Percentiles rank a stretch among this genome's conserved stretches.
Conservation (phyloP, 2,329 filamentous ascomycete genomes). For the Hypoxylon rubiginosum region DNA sequence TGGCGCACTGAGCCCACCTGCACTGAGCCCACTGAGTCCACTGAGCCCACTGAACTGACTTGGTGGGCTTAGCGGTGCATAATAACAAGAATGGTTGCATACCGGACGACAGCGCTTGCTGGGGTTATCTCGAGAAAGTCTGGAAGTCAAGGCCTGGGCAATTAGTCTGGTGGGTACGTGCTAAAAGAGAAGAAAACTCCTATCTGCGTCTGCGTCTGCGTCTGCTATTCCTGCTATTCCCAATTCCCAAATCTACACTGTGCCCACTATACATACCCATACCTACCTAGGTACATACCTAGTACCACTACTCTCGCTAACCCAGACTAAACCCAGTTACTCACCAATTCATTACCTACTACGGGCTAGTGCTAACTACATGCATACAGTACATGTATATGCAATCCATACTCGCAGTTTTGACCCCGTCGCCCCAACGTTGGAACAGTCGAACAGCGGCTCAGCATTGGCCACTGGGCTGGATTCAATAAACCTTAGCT, state of each 20-base stretch:
- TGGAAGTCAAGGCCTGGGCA: slow-evolving; percentile 20
- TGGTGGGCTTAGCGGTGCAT: slow-evolving; percentile 33
- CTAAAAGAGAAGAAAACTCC: background rate
- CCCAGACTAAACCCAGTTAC: background rate
- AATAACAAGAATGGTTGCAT: slow-evolving; percentile 6
- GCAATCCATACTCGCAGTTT: slow-evolving; percentile 16
- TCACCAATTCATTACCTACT: background rate
- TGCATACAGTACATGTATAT: slow-evolving; percentile 1
- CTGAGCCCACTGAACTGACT: background rate
- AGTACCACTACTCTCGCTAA: background rate
- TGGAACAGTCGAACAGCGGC: background rate
- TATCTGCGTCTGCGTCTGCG: too few relatives aligned
- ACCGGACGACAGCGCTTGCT: slow-evolving; percentile 21
- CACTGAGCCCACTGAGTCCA: background rate
- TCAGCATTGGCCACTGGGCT: slow-evolving; percentile 22
- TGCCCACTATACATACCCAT: slow-evolving; percentile 12
- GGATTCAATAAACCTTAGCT: slow-evolving; percentile 27
- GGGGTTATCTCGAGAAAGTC: slow-evolving; percentile 8
- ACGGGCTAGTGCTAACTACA: slow-evolving; percentile 2
- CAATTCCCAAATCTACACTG: background rate
- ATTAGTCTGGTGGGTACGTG: background rate
- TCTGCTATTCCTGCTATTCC: too few relatives aligned
- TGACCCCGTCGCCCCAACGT: slow-evolving; percentile 18
- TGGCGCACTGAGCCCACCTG: background rate
- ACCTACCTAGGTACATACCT: too few relatives aligned